A percentile compares a stretch with the other conserved stretches of the same genome.
Conservation (phyloP, 768 basidiomycete genomes). For the Serpula lacrymans region DNA sequence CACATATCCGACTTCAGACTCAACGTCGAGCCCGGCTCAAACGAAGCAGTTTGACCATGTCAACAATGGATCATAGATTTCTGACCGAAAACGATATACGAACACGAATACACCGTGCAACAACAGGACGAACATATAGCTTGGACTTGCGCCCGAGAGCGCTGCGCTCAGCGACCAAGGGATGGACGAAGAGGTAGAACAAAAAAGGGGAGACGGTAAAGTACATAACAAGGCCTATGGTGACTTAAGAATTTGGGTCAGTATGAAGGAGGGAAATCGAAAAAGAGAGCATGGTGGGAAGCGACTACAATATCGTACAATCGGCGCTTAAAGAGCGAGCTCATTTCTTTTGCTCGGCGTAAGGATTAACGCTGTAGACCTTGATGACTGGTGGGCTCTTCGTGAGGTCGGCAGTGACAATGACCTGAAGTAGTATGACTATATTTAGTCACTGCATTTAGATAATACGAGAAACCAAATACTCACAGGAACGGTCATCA, state of each 20-base stretch:
- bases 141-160: too few relatives aligned
- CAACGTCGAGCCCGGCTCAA: too few relatives aligned
- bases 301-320: conserved; percentile 29
- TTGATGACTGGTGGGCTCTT: conserved; percentile 98
- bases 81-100: too few relatives aligned
- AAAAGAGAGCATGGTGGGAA: conserved; percentile 27
- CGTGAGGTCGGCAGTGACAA: conserved; percentile 90
- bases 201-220: too few relatives aligned
- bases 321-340: conserved; percentile 6
- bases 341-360: conserved; percentile 59
- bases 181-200: too few relatives aligned
- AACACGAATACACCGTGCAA: too few relatives aligned
- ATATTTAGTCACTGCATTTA: conserved; percentile 9
- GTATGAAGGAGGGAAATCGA: conserved; percentile 24
- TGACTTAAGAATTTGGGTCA: conserved; percentile 26
- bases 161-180: too few relatives aligned
- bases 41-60: too few relatives aligned
- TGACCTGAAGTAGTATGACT: conserved; percentile 53
- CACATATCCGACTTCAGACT: too few relatives aligned
- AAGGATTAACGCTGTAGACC: conserved; percentile 94
- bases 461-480: background rate
- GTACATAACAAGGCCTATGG: conserved; percentile 24
- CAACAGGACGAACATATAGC: too few relatives aligned
- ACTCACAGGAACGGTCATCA: conserved; percentile 91
- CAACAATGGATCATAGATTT: too few relatives aligned